phyloP scores from a whole-genome alignment of 1,284 basidiomycete genomes.

The Acaromyces ingoldii region DNA sequence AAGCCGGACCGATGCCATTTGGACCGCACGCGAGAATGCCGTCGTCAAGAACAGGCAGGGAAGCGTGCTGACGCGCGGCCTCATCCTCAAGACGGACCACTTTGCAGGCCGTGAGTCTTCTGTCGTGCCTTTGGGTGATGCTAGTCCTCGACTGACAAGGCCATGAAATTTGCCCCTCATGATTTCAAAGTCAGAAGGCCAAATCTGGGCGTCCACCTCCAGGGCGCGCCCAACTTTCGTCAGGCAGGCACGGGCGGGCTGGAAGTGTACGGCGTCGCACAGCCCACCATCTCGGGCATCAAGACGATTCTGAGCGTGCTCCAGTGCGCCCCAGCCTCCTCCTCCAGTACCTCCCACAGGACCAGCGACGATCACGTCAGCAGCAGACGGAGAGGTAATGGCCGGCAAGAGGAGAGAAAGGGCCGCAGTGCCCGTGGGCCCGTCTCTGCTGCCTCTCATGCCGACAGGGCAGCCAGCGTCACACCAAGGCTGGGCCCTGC shows the following conservation, averaged over 20 bases:
- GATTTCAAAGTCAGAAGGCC: conserved; percentile 50
- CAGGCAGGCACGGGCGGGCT: conserved; percentile 57
- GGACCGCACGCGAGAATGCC: conserved; percentile 21
- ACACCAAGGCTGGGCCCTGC: neutral
- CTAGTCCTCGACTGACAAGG: neutral
- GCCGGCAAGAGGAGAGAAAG: neutral
- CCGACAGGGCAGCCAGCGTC: neutral
- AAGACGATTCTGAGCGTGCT: conserved; percentile 85
- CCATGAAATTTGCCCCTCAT: neutral
- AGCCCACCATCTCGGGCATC: conserved; percentile 87
- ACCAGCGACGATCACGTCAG: neutral
- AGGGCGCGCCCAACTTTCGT: conserved; percentile 91
- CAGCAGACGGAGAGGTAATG: neutral
- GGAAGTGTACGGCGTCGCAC: conserved; percentile 59
- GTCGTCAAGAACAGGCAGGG: conserved; percentile 83
- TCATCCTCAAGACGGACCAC: conserved; percentile 78
- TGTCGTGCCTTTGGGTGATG: neutral
- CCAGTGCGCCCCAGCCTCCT: conserved; percentile 48
- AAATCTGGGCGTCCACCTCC: conserved; percentile 81
- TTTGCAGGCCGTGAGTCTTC: conserved; percentile 16
- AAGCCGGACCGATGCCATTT: too few species aligned
- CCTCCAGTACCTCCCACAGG: neutral
- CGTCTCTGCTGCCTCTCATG: too few species aligned
- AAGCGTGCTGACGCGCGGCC: conserved; percentile 80
- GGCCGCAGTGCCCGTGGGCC: neutral